These are phyloP conservation scores for Claviceps maximensis DNA, from an alignment of 2,329 filamentous ascomycete genomes.

Conservation along the genomic window DNA sequence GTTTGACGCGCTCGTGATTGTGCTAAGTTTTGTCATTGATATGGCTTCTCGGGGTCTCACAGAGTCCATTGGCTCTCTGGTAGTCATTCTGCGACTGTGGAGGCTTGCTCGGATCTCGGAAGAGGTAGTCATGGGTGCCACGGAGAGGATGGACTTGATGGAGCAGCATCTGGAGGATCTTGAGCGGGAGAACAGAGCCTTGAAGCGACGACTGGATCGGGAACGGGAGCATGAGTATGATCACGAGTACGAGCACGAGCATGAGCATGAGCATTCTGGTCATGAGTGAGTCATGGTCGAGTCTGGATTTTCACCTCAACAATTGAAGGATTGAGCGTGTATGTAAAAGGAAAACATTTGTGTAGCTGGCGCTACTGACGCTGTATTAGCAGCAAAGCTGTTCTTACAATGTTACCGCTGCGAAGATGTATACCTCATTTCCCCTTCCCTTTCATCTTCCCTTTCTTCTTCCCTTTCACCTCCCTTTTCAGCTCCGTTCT, in stretches of 20 bases:
- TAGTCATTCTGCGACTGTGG: slow-evolving; percentile 54
- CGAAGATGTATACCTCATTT: neutral
- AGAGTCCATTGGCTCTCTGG: slow-evolving; percentile 52
- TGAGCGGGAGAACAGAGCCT: slow-evolving; percentile 29
- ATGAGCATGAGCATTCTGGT: slow-evolving; percentile 2
- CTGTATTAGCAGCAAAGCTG: neutral
- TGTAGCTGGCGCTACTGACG: neutral
- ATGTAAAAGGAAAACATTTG: neutral
- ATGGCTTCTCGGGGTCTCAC: slow-evolving; percentile 44
- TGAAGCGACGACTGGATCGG: slow-evolving; percentile 11
- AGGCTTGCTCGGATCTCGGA: slow-evolving; percentile 59
- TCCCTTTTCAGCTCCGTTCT: neutral
- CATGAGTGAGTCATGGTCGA: slow-evolving; percentile 5
- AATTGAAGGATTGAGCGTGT: neutral
- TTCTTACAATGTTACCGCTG: neutral
- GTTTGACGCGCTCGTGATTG: slow-evolving; percentile 51
- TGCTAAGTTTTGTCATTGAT: slow-evolving; percentile 49
- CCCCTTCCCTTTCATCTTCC: neutral
- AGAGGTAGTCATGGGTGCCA: slow-evolving; percentile 49
- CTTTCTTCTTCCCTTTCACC: too few relatives aligned
- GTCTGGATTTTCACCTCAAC: neutral
- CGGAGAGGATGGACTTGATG: slow-evolving; percentile 48
- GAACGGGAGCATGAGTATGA: slow-evolving; percentile 7
- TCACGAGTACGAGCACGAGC: slow-evolving; percentile 5
- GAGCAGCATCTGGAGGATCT: slow-evolving; percentile 37